Evolutionary conservation across 192 early-diverging fungal species (phyloP).

Genomic region (Coemansia asiatica): DNA sequence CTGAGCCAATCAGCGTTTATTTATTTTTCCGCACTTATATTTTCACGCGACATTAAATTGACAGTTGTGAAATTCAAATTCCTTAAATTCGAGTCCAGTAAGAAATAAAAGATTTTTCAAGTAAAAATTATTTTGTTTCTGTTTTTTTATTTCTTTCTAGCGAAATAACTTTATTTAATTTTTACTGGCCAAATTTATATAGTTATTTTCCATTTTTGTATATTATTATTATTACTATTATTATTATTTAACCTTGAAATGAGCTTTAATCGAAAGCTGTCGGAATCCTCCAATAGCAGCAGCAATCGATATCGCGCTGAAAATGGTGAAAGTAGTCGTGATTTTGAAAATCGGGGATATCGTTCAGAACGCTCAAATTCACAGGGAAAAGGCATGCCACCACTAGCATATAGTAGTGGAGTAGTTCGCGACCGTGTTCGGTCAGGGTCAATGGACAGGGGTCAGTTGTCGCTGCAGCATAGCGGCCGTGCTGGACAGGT

Average conservation of each 20-base stretch:
- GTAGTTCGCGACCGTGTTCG: not conserved
- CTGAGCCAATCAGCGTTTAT: too few species aligned
- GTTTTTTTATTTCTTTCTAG: constrained; percentile 1
- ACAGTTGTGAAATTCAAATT: too few species aligned
- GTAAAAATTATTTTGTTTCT: constrained; percentile 8
- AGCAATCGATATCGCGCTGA: not conserved
- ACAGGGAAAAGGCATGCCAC: too few species aligned
- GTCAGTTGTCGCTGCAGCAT: too few species aligned
- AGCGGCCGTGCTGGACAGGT: constrained; percentile 5
- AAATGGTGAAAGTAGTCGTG: not conserved
- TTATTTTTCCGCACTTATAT: too few species aligned
- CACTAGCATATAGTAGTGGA: not conserved
- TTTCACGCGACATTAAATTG: too few species aligned
- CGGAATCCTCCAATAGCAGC: constrained; percentile 14
- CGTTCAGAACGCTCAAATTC: constrained; percentile 18
- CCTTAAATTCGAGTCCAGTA: too few species aligned
- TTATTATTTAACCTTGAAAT: constrained; percentile 16
- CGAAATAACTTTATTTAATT: too few species aligned
- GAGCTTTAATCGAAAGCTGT: constrained; percentile 41
- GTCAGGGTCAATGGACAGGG: constrained; percentile 1
- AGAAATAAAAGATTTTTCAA: not conserved
- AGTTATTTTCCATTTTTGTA: not conserved
- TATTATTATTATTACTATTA: too few species aligned
- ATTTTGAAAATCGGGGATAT: not conserved
- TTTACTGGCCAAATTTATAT: too few species aligned